Evolutionary conservation across 1,139 yeast genomes (phyloP), one percentile per base, ranked within the genome.

Genomic region (Saccharomyces hybrid): DNA sequence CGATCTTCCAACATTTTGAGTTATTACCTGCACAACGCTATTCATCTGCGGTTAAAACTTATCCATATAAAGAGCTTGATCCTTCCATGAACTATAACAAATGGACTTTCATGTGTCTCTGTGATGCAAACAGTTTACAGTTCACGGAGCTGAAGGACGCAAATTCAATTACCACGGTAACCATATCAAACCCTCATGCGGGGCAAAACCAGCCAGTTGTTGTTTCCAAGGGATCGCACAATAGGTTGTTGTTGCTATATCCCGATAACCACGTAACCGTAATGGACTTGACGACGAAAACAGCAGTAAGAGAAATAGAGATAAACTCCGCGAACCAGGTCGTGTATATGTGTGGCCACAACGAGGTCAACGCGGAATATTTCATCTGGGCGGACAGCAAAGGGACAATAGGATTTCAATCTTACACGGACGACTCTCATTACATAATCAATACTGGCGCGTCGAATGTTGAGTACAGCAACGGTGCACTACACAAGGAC

Each of bases 401-500:
- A n/a, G 57, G 57, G 31, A 38, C 47, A 9, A 46, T 55, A 23
- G 57, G 55, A 5, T 53, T 32, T 28, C 44, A 34, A 7, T 49
- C 53, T 2, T 28, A 44, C 27, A 41, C 41, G 16, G 5, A 26
- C 28, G 29, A 51, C 47, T 32, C 38, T 2, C 38, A 32, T 5
- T 32, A 32, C 4, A 32, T 32, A n/a, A 6, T 32, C 8, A 5
- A 32, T 6, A 5, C 38, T 32, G 38, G 38, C 7, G 2, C 11
- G 4, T 6, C 38, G 38, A 6, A 32, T 32, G 34, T 28, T 7
- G n/a, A 29, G 4, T 51, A 55, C 31, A 25, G 41, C 51, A 26
- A 51, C 27, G 53, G 60, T 14, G 53, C 55, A 2, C 46, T 63
- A 11, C 71, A 67, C 53, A 67, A 65, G 51, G 71, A 67, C 55